Base-by-base conservation (phyloP, 2,329 filamentous ascomycete species). In the Colletotrichum tropicale region DNA sequence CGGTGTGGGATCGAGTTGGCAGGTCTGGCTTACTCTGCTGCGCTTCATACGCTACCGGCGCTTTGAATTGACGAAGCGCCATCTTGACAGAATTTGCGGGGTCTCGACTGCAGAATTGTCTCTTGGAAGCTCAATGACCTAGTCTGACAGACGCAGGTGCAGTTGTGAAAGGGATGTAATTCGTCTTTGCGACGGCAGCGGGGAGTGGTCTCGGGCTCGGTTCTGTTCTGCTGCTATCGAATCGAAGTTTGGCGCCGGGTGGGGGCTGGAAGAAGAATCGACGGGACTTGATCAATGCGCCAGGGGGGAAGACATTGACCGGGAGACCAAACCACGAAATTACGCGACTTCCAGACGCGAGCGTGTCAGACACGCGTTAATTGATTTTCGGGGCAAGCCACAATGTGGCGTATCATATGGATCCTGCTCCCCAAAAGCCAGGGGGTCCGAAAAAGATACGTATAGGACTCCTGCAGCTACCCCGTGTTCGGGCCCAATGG, bases 31-130 rank as follows among this genome's bases (percentile, higher is more conserved):
- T 86, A 96, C 95, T 88, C 86, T 97, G 92, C 85, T 99, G 97
- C 81, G 93, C 92, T 81, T 93, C 91, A 87, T 99, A 99, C 84
- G 98, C 93, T 81, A 98, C 95, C 67, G 94, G 92, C 80, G 93
- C 90, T 83, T 91, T 93, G 85, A 94, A 94, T 79, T 94, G 93
- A 82, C 96, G 91, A 82, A 98, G 94, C 90, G 96, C 94, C 96
- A 98, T 98, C 79, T 78, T 86, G 82, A 79, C 76, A 70, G 69
- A 76, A 38, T 70, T 61, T 70, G 36, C 30, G 32, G 56, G 24
- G 55, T 69, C 18, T 70, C 67, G 18, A 24, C 15, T 43, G 34
- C 34, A 43, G 52, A 43, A 13, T 52, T 60, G 24, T 68, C 32
- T 28, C 16, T 52, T 60, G 21, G 66, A 38, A 36, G 30, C 21